phyloP scores from a whole-genome alignment of 2,329 filamentous ascomycete species.

The Fusarium globosum region DNA sequence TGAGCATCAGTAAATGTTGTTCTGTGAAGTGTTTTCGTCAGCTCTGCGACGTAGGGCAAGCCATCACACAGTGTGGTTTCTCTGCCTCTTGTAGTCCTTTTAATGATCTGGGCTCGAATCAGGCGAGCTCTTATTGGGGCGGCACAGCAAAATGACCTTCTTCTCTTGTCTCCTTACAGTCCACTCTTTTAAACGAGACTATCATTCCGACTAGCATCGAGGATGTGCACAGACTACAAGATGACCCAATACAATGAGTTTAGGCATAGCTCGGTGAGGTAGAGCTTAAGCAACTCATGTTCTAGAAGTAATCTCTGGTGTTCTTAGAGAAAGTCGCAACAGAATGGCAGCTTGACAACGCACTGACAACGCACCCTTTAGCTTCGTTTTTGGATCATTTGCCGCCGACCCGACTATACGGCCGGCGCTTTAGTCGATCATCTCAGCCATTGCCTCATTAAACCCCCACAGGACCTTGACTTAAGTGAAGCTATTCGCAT shows the following conservation, averaged over 20 bases:
- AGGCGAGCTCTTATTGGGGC: rapidly evolving
- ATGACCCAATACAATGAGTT: neutral
- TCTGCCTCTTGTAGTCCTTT: too few species aligned
- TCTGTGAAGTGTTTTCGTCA: rapidly evolving
- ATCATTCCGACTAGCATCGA: neutral
- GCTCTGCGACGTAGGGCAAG: neutral
- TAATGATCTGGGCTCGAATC: neutral
- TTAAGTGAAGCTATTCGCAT: neutral
- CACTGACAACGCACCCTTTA: neutral
- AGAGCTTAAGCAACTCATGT: neutral
- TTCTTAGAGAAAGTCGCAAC: neutral
- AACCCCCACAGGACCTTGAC: neutral
- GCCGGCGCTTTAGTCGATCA: neutral
- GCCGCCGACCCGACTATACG: neutral
- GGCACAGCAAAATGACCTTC: neutral
- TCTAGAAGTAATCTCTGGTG: neutral
- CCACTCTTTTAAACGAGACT: too few species aligned
- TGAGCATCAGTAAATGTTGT: neutral
- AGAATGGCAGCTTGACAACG: neutral
- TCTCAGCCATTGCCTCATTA: neutral
- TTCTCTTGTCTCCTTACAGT: neutral
- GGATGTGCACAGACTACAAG: neutral
- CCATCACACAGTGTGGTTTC: neutral
- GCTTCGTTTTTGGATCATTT: neutral
- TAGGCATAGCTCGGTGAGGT: rapidly evolving